Base-by-base conservation (phyloP, 768 basidiomycete species). In the Agaricus blazei region DNA sequence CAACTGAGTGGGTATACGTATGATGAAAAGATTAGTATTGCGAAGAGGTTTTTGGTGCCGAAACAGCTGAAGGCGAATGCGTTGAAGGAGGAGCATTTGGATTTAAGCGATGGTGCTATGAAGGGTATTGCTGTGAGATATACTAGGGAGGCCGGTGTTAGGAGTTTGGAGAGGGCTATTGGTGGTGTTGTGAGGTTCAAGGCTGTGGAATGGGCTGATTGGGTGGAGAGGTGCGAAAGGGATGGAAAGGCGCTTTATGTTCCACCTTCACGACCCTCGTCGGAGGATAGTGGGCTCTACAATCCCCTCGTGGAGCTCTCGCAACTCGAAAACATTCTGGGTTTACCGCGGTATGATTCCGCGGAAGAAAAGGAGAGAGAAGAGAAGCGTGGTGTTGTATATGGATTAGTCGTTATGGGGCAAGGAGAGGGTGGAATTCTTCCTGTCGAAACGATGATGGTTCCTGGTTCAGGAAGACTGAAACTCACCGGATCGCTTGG, bases 111-210 rank as follows among this genome's bases (percentile, higher is more conserved):
- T 50, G 81, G 83, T 9, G 85, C 87, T 0, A 67, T 96, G 29
- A 69, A 86, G 52, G 79, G 82, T 49, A 79, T 96, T 48, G 84
- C 87, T 19, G 88, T 85, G 1, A 77, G 84, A 14, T 95, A 93
- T 63, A 95, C 94, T 1, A 77, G 90, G 5, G 94, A 98, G 68
- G 92, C 93, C 0, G 95, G 95, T 34, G 94, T 98, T n/a, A 83
- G 95, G 36, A 85, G 83, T 44, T 79, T 96, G 14, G 94, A 97
- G 63, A 82, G 94, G 11, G 83, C 90, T 2, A 84, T 98, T 41
- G 93, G 91, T 2, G 79, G 85, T 24, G 85, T 98, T n/a, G 88
- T 88, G n/a, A 74, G 94, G 31, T 87, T 79, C 60, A 97, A 97
- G 64, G 94, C 93, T 1, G 95, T 98, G 4, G 88, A 97, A 62